Conservation (phyloP, 2,329 filamentous ascomycete genomes). For the Aspergillus sp. region DNA sequence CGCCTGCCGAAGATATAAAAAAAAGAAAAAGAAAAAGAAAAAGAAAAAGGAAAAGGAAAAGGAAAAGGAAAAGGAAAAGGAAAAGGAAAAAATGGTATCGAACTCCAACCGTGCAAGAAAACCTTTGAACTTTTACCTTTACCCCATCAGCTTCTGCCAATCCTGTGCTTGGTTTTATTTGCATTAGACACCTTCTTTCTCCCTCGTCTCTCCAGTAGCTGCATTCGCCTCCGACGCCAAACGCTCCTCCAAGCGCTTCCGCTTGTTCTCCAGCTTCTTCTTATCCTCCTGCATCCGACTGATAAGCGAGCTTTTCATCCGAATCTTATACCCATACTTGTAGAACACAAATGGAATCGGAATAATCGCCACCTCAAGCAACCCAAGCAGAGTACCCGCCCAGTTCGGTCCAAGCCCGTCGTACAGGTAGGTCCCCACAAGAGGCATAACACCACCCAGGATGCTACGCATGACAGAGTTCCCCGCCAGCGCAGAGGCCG, state of each 20-base stretch:
- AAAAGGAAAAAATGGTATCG: conserved; percentile 2
- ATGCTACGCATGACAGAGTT: conserved; percentile 73
- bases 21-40: not conserved
- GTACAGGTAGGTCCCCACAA: conserved; percentile 75
- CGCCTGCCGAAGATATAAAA: too few relatives aligned
- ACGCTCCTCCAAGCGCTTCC: conserved; percentile 21
- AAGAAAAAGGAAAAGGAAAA: not conserved
- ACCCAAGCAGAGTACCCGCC: conserved; percentile 73
- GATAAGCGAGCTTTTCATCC: conserved; percentile 57
- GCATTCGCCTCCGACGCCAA: conserved; percentile 10
- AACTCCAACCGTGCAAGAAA: conserved; percentile 11
- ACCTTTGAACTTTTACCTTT: conserved; percentile 15
- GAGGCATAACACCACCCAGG: conserved; percentile 74
- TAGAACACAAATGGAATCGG: conserved; percentile 83
- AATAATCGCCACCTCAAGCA: conserved; percentile 71
- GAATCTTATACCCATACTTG: conserved; percentile 56
- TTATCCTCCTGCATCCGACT: conserved; percentile 57
- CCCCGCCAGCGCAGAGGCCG: conserved; percentile 75
- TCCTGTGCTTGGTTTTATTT: not conserved
- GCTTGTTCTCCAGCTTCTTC: conserved; percentile 46
- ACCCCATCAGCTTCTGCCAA: not conserved
- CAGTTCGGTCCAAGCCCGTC: conserved; percentile 68
- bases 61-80: not conserved
- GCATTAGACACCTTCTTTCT: conserved; percentile 18
- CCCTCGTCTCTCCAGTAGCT: conserved; percentile 17